phyloP scores from a whole-genome alignment of 305 asterid genomes.

The Fraxinus floribunda region DNA sequence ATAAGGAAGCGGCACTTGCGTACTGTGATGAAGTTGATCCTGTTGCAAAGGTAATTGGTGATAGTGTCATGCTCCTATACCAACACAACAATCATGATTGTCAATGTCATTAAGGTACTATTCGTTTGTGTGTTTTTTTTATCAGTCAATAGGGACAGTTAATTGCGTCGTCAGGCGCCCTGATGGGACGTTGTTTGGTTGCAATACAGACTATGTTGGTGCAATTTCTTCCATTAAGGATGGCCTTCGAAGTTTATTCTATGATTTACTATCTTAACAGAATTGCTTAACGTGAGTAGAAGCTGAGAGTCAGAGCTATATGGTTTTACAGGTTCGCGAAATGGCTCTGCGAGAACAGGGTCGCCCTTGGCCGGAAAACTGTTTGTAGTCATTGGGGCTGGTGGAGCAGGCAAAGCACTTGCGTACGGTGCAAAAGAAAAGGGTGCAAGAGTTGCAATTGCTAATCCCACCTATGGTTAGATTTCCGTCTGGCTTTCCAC shows the following conservation, averaged over 20 bases:
- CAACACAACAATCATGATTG: not conserved
- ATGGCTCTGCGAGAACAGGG: constrained; percentile 25
- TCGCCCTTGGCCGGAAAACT: constrained; percentile 81
- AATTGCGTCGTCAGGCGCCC: constrained; percentile 66
- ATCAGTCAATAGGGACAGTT: constrained; percentile 85
- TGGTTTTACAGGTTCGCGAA: constrained; percentile 37
- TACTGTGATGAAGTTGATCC: constrained; percentile 85
- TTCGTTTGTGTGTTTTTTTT: constrained; percentile 9
- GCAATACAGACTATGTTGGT: constrained; percentile 89
- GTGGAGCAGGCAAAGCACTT: constrained; percentile 94
- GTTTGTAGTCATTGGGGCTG: constrained; percentile 89
- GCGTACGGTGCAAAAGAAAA: constrained; percentile 94
- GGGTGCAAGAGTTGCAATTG: constrained; percentile 87
- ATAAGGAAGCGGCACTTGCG: constrained; percentile 70
- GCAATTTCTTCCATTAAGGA: constrained; percentile 89
- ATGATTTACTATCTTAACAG: constrained; percentile 14
- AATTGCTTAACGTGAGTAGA: constrained; percentile 14
- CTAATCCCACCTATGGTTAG: constrained; percentile 92
- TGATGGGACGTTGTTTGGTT: constrained; percentile 82
- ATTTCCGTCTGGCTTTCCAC: not conserved
- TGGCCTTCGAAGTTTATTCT: constrained; percentile 62
- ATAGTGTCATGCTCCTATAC: constrained; percentile 3
- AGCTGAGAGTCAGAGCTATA: constrained; percentile 12
- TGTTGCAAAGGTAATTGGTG: constrained; percentile 68
- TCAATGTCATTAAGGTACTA: constrained; percentile 2